These are phyloP conservation scores for Plasmodium ovale DNA, from an alignment of 169 alveolate genomes.

Conservation along the genomic window DNA sequence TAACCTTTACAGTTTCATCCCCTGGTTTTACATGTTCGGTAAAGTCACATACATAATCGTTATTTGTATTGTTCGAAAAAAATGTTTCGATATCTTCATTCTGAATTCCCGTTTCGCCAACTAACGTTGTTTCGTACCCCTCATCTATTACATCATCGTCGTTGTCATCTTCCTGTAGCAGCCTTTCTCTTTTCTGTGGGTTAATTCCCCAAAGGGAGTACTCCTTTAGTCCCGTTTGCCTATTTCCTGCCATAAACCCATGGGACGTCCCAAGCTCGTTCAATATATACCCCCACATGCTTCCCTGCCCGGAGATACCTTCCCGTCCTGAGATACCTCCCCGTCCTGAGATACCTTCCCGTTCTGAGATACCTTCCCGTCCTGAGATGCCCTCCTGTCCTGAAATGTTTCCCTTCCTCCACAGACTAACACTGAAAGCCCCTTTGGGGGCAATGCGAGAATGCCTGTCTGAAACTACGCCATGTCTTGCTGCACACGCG, in stretches of 20 bases:
- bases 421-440: no score
- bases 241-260: no score
- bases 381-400: background rate
- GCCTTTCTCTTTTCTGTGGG: background rate
- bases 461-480: background rate
- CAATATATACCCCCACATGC: no score
- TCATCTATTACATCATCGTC: background rate
- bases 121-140: background rate
- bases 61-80: constrained; percentile 38
- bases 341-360: no score
- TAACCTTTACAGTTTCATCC: background rate
- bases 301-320: no score
- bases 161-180: background rate
- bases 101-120: background rate
- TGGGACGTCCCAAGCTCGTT: no score
- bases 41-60: constrained; percentile 70
- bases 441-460: no score
- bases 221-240: no score
- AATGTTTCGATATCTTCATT: background rate
- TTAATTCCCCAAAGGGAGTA: no score
- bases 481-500: background rate
- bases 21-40: constrained; percentile 1
- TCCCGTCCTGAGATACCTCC: no score
- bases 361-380: background rate
- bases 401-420: background rate